Evolutionary conservation across 108 stramenopile species (phyloP).

Genomic region (Bacterosira constricta): DNA sequence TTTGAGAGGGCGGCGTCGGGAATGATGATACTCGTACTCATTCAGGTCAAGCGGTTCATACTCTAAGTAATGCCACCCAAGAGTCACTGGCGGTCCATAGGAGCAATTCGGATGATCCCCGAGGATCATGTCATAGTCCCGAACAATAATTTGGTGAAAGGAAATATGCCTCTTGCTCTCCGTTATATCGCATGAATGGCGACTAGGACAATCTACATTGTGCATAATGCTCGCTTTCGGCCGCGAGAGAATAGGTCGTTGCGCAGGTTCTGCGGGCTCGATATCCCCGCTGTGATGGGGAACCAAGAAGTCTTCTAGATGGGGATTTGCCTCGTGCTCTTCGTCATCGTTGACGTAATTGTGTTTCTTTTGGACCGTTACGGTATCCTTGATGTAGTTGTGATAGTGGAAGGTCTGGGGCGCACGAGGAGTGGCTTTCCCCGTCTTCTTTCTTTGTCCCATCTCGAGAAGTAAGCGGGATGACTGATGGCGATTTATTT

Average conservation of each 20-base stretch:
- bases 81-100: conserved; percentile 64
- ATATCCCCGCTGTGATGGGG: conserved; percentile 9
- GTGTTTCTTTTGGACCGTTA: too few species aligned
- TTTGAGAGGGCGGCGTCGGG: conserved; percentile 34
- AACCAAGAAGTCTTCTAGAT: conserved; percentile 15
- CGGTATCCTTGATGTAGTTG: too few species aligned
- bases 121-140: conserved; percentile 60
- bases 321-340: conserved; percentile 16
- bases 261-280: neutral
- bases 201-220: too few species aligned
- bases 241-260: neutral
- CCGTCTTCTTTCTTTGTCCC: too few species aligned
- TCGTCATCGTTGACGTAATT: conserved; percentile 5
- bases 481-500: too few species aligned
- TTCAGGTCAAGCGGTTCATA: conserved; percentile 39
- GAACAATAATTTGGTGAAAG: conserved; percentile 36
- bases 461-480: too few species aligned
- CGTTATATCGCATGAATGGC: neutral
- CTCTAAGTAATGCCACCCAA: conserved; percentile 73
- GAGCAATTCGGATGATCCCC: conserved; percentile 66
- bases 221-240: too few species aligned
- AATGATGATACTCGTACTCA: conserved; percentile 55
- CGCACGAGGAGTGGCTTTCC: too few species aligned
- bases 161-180: neutral
- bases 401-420: too few species aligned